These are phyloP conservation scores for Exsudoporus floridanus DNA, from an alignment of 1,284 basidiomycete species.

Conservation along the genomic window DNA sequence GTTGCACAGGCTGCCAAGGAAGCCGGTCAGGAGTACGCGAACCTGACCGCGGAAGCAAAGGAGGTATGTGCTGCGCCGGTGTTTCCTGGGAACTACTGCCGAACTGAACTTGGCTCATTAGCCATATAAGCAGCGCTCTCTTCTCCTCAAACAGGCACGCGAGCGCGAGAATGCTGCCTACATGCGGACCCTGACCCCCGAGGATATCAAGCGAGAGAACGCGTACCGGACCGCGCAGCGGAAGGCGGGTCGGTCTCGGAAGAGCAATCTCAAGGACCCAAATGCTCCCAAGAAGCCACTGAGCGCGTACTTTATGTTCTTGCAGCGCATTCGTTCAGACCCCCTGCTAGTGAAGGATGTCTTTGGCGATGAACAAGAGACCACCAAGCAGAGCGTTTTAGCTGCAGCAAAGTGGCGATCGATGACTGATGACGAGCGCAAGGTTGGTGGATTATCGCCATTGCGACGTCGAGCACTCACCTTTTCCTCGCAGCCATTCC, in stretches of 20 bases:
- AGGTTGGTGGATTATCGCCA: constrained; percentile 51
- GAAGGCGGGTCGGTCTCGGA: constrained; percentile 89
- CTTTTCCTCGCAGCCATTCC: constrained; percentile 65
- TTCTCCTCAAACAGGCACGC: constrained; percentile 79
- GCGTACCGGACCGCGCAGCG: constrained; percentile 87
- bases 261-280: constrained; percentile 95
- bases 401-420: constrained; percentile 91
- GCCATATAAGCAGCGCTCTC: constrained; percentile 82
- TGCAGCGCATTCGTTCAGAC: constrained; percentile 83
- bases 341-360: constrained; percentile 71
- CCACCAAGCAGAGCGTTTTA: constrained; percentile 91
- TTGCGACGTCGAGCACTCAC: constrained; percentile 3
- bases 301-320: constrained; percentile 93
- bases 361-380: constrained; percentile 92
- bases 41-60: constrained; percentile 76
- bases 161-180: constrained; percentile 83
- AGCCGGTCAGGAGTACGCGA: constrained; percentile 88
- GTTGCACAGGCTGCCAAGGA: constrained; percentile 96
- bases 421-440: constrained; percentile 89
- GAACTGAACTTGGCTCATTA: constrained; percentile 37
- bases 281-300: constrained; percentile 97
- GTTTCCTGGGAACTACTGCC: constrained; percentile 33
- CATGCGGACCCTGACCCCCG: constrained; percentile 88
- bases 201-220: constrained; percentile 95
- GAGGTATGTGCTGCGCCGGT: constrained; percentile 52